A percentile compares a stretch with the other conserved stretches of the same genome.
Evolutionary conservation across 2,329 filamentous ascomycete species (phyloP).

Genomic region (Phyllosticta capitalensis): DNA sequence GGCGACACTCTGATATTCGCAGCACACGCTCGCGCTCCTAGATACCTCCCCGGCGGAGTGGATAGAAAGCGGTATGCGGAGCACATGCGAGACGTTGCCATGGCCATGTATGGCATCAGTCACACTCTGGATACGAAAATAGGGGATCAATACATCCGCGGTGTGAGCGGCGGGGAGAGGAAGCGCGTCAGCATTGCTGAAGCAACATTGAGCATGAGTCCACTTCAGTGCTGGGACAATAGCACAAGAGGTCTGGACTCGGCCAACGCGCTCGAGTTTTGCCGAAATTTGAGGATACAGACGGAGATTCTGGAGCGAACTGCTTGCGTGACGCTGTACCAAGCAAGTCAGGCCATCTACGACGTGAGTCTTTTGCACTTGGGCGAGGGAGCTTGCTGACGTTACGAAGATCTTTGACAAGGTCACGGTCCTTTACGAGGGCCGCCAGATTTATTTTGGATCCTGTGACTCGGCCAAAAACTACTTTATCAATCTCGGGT

Average conservation of each 20-base stretch:
- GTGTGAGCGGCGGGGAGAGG: constrained; percentile 65
- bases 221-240: constrained; percentile 69
- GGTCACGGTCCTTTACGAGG: constrained; percentile 56
- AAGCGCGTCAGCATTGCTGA: constrained; percentile 79
- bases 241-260: constrained; percentile 64
- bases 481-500: constrained; percentile 65
- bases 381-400: neutral
- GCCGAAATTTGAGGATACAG: constrained; percentile 57
- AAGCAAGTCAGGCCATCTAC: constrained; percentile 59
- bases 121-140: constrained; percentile 65
- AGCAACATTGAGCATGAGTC: constrained; percentile 56
- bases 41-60: constrained; percentile 50
- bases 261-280: constrained; percentile 67
- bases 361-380: constrained; percentile 29
- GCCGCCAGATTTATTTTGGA: constrained; percentile 65
- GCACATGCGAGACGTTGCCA: constrained; percentile 60
- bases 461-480: constrained; percentile 51
- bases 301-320: constrained; percentile 58
- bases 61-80: constrained; percentile 45
- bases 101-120: constrained; percentile 66
- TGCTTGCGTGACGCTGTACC: constrained; percentile 64
- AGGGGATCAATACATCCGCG: constrained; percentile 65
- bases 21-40: constrained; percentile 58
- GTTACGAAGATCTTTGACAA: constrained; percentile 49
- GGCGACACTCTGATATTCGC: constrained; percentile 74